These are phyloP conservation scores for Colletotrichum theobromicola DNA, from an alignment of 2,329 filamentous ascomycete genomes.

Conservation along the genomic window DNA sequence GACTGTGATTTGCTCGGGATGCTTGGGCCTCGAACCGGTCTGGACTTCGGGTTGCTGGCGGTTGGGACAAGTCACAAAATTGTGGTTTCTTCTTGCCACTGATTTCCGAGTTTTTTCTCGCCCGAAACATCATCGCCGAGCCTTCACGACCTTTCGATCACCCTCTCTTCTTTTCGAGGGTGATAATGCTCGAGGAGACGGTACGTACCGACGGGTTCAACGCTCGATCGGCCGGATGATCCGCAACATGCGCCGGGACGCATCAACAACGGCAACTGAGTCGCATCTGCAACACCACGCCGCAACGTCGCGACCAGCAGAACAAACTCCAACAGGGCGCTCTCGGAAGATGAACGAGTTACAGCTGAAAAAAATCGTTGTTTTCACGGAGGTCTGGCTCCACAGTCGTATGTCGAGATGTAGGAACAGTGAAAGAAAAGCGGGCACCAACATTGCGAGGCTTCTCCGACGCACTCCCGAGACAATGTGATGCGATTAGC, in stretches of 20 bases:
- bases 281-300: neutral
- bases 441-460: slow-evolving; percentile 10
- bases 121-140: neutral
- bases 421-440: slow-evolving; percentile 10
- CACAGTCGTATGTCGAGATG: slow-evolving; percentile 11
- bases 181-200: neutral
- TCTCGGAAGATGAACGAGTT: neutral
- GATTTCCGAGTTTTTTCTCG: neutral
- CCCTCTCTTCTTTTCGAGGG: neutral
- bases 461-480: slow-evolving; percentile 18
- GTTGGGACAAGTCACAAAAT: neutral
- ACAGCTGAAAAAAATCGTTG: neutral
- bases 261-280: neutral
- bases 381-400: slow-evolving; percentile 1
- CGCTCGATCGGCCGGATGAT: neutral
- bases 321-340: neutral
- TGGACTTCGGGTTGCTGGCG: neutral
- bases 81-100: neutral
- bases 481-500: slow-evolving; percentile 11
- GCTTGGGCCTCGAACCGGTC: neutral
- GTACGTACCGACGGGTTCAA: neutral
- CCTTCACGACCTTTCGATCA: neutral
- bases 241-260: neutral
- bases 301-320: neutral
- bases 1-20: slow-evolving; percentile 1